phyloP scores from a whole-genome alignment of 352 stramenopile species.

The Pythium scleroteichum region DNA sequence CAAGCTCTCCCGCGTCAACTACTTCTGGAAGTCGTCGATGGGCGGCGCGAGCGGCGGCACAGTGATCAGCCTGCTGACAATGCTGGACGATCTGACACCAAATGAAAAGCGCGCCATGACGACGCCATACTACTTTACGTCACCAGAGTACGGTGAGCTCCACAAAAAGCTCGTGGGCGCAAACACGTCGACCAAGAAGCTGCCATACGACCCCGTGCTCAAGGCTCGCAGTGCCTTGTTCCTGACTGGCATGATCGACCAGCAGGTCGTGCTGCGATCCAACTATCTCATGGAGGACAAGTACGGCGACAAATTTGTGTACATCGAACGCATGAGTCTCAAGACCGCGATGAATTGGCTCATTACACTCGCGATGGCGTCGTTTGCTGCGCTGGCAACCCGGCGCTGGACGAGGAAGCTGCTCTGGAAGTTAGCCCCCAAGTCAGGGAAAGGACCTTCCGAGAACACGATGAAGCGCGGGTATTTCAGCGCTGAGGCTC shows the following conservation, averaged over 20 bases:
- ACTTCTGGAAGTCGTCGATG: no score
- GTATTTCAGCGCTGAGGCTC: constrained; percentile 58
- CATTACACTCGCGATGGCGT: constrained; percentile 43
- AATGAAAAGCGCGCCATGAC: no score
- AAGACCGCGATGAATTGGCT: constrained; percentile 36
- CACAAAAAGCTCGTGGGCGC: constrained; percentile 9
- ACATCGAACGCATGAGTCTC: constrained; percentile 48
- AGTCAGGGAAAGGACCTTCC: constrained; percentile 80
- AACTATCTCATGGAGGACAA: constrained; percentile 56
- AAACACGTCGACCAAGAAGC: constrained; percentile 30
- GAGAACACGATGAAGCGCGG: constrained; percentile 80
- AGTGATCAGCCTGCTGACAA: no score
- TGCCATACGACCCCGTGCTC: constrained; percentile 38
- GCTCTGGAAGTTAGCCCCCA: constrained; percentile 63
- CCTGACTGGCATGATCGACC: constrained; percentile 79
- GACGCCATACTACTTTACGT: no score
- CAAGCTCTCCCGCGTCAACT: no score
- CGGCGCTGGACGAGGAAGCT: constrained; percentile 62
- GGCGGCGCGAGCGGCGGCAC: no score
- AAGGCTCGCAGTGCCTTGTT: constrained; percentile 57
- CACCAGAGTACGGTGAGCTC: no score
- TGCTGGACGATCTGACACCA: no score
- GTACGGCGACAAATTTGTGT: constrained; percentile 69
- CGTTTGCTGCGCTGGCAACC: constrained; percentile 49
- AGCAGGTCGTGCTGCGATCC: constrained; percentile 73